A percentile compares a stretch with the other conserved stretches of the same genome.
phyloP scores from a whole-genome alignment of 495 filamentous ascomycete genomes.

The Rhypophila decipiens region DNA sequence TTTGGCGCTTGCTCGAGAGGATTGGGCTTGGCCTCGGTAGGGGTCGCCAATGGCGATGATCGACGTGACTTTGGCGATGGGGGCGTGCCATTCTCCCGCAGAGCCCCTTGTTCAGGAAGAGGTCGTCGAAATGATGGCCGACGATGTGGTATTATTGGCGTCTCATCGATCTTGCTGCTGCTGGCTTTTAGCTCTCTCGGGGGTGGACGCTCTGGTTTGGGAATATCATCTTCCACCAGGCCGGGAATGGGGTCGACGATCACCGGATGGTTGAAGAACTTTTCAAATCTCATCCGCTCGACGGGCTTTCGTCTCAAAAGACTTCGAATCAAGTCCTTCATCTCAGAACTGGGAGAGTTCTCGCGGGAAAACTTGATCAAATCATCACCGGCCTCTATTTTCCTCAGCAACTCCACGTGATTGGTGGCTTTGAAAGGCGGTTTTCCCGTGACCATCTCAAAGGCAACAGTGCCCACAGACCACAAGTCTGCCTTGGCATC shows the following conservation, averaged over 20 bases:
- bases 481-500: conserved; percentile 95
- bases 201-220: conserved; percentile 27
- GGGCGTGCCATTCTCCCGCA: conserved; percentile 20
- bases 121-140: conserved; percentile 18
- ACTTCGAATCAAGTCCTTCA: conserved; percentile 74
- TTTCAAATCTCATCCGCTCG: conserved; percentile 73
- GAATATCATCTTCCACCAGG: conserved; percentile 67
- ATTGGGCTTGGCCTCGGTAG: conserved; percentile 27
- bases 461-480: conserved; percentile 93
- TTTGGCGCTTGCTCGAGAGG: conserved; percentile 18
- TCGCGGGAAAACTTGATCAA: conserved; percentile 75
- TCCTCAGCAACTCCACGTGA: conserved; percentile 87
- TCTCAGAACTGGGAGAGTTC: conserved; percentile 59
- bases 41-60: conserved; percentile 32
- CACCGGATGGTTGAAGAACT: conserved; percentile 71
- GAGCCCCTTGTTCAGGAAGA: conserved; percentile 21
- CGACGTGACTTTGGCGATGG: conserved; percentile 31
- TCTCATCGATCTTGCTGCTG: conserved; percentile 23
- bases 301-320: conserved; percentile 80
- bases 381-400: conserved; percentile 82
- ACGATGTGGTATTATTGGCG: conserved; percentile 6
- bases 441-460: conserved; percentile 87
- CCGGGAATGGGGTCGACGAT: conserved; percentile 77
- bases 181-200: conserved; percentile 19
- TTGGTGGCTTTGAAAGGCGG: conserved; percentile 90